Conservation (phyloP, 208 protist species). For the Wallacemonas sp. region DNA sequence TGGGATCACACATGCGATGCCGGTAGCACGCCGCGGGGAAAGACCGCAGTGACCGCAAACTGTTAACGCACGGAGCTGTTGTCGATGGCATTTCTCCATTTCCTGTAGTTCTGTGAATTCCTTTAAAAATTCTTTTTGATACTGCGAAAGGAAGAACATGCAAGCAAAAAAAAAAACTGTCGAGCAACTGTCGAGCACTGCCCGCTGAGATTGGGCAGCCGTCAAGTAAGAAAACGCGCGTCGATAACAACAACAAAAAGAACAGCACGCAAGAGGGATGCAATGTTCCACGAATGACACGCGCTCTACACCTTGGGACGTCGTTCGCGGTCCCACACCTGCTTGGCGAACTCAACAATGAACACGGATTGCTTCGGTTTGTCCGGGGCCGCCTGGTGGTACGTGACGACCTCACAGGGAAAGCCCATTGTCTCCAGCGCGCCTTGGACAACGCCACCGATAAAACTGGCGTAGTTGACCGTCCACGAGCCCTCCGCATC, state of each 20-base stretch:
- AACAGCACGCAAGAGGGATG: background rate
- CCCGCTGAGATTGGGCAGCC: too few relatives aligned
- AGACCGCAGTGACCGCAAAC: too few relatives aligned
- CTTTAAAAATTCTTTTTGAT: too few relatives aligned
- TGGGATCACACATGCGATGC: too few relatives aligned
- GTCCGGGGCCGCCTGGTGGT: constrained; percentile 70
- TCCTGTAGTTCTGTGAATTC: too few relatives aligned
- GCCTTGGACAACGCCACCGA: constrained; percentile 82
- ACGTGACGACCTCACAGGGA: constrained; percentile 76
- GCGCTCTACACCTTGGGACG: constrained; percentile 26
- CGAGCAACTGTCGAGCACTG: too few relatives aligned
- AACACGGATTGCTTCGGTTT: constrained; percentile 85
- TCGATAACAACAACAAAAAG: background rate
- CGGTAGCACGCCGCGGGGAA: too few relatives aligned
- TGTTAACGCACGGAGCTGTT: too few relatives aligned
- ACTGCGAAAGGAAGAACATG: background rate
- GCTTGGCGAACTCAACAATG: constrained; percentile 72
- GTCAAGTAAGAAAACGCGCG: too few relatives aligned
- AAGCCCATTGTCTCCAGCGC: constrained; percentile 79
- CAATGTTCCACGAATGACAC: background rate
- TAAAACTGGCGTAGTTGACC: constrained; percentile 86
- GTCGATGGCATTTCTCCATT: too few relatives aligned
- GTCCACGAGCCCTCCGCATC: constrained; percentile 75
- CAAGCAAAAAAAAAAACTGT: constrained; percentile 16
- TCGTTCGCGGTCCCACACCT: constrained; percentile 82